These are phyloP conservation scores for Leucogyrophana mollusca DNA, from an alignment of 768 basidiomycete species.

Conservation along the genomic window DNA sequence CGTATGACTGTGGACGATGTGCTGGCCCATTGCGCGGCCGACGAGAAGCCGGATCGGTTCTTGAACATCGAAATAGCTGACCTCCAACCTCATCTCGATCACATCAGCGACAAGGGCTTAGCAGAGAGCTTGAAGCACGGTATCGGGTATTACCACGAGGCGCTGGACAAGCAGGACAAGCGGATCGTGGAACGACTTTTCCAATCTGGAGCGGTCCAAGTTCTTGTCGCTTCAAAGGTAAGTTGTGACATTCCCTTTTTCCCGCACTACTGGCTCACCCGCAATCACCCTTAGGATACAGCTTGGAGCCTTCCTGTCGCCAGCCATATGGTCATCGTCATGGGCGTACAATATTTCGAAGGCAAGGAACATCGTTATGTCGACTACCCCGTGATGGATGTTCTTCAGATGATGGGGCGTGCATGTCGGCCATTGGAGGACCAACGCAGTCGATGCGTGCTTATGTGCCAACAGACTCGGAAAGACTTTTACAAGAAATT, in stretches of 20 bases:
- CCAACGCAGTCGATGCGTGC: slow-evolving; percentile 85
- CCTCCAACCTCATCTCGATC: slow-evolving; percentile 85
- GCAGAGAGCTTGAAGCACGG: slow-evolving; percentile 85
- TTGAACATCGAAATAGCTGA: slow-evolving; percentile 84
- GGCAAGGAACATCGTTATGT: slow-evolving; percentile 98
- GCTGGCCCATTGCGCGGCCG: slow-evolving; percentile 83
- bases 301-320: slow-evolving; percentile 95
- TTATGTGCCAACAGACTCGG: slow-evolving; percentile 97
- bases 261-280: not conserved
- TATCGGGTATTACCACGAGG: slow-evolving; percentile 95
- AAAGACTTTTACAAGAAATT: slow-evolving; percentile 99
- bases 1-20: slow-evolving; percentile 92
- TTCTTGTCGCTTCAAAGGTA: slow-evolving; percentile 92
- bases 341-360: slow-evolving; percentile 98
- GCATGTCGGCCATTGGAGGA: slow-evolving; percentile 92
- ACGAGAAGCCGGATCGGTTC: slow-evolving; percentile 83
- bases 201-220: slow-evolving; percentile 91
- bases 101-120: slow-evolving; percentile 72
- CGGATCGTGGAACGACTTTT: slow-evolving; percentile 91
- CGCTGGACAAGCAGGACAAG: slow-evolving; percentile 88
- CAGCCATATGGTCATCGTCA: slow-evolving; percentile 97
- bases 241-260: slow-evolving; percentile 14
- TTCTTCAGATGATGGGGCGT: slow-evolving; percentile 99
- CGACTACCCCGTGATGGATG: slow-evolving; percentile 98
- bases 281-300: slow-evolving; percentile 62